Conservation (phyloP, 257 asterid genomes). For the Solanum chilense region DNA sequence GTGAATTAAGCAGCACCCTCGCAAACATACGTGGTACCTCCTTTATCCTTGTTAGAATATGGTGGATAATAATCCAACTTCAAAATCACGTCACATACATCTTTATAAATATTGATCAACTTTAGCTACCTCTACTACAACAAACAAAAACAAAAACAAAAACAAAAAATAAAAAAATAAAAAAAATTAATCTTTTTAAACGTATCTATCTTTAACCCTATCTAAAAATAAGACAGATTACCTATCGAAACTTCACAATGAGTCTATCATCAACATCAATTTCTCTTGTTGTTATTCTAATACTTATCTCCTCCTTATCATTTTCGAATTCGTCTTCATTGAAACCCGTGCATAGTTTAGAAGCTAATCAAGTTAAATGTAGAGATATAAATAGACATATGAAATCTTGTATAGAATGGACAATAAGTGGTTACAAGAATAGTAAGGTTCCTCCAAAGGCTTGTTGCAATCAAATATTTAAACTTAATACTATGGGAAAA, state of each 20-base stretch:
- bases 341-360: not conserved
- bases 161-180: fast-evolving
- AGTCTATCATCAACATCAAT: not conserved
- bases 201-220: not conserved
- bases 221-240: not conserved
- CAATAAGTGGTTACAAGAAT: not conserved
- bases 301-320: not conserved
- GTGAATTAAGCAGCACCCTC: not conserved
- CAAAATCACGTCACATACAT: not conserved
- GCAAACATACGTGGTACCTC: not conserved
- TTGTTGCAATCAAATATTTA: not conserved
- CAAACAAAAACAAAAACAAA: not conserved
- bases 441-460: not conserved
- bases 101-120: not conserved
- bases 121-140: not conserved
- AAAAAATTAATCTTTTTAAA: too few relatives aligned
- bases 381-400: not conserved
- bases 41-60: not conserved
- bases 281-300: not conserved
- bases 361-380: not conserved
- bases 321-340: not conserved
- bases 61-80: not conserved
- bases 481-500: not conserved
- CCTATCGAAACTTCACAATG: not conserved
- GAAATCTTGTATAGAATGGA: not conserved